Percentiles rank a stretch among this genome's conserved stretches.
Conservation (phyloP, 208 protist genomes). For the Naegleria fowleri region DNA sequence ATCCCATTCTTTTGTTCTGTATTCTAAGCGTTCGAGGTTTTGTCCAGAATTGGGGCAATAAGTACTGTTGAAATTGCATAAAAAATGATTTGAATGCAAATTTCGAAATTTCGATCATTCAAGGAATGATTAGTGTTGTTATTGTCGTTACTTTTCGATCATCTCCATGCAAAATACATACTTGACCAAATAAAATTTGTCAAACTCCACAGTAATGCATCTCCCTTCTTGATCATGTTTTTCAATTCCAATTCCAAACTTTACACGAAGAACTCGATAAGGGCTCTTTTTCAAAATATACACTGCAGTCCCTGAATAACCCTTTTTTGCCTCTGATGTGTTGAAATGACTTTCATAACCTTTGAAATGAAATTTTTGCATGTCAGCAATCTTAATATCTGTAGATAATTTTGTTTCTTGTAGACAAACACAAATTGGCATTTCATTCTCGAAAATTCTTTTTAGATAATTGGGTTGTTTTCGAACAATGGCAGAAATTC, state of each 20-base stretch:
- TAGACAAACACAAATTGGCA: conserved; percentile 72
- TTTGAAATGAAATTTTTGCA: conserved; percentile 46
- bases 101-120: too few relatives aligned
- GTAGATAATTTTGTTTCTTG: conserved; percentile 84
- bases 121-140: too few relatives aligned
- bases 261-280: not conserved
- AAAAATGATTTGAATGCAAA: conserved; percentile 60
- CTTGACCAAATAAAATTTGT: not conserved
- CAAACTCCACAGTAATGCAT: conserved; percentile 2
- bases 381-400: conserved; percentile 44
- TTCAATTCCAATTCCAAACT: not conserved
- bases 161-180: too few relatives aligned
- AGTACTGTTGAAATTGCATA: conserved; percentile 69
- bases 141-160: too few relatives aligned
- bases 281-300: conserved; percentile 21
- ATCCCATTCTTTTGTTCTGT: conserved; percentile 71
- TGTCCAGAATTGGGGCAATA: conserved; percentile 85
- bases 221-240: conserved; percentile 14
- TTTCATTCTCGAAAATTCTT: conserved; percentile 55
- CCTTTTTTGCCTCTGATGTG: conserved; percentile 61
- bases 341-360: conserved; percentile 69
- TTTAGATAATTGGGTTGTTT: conserved; percentile 53
- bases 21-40: conserved; percentile 72
- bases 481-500: conserved; percentile 64
- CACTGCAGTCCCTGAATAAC: conserved; percentile 72